Evolutionary conservation across 1,139 yeast genomes (phyloP).

Genomic region (Suhomyces bribrorum): DNA sequence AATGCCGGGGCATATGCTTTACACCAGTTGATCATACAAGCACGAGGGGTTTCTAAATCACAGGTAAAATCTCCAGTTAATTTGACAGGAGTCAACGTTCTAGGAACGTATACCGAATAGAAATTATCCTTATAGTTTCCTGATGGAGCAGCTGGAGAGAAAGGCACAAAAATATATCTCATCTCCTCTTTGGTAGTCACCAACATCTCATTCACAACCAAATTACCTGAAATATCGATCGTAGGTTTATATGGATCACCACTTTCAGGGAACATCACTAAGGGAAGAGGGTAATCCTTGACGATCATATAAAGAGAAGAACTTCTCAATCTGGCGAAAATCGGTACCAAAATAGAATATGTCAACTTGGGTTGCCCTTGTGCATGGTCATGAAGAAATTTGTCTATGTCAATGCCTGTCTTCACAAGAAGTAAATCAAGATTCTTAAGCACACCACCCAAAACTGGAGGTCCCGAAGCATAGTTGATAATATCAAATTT

Average conservation of each 20-base stretch:
- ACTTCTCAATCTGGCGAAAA: slow-evolving; percentile 33
- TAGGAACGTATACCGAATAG: slow-evolving; percentile 41
- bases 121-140: slow-evolving; percentile 31
- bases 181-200: slow-evolving; percentile 41
- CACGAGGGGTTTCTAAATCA: slow-evolving; percentile 35
- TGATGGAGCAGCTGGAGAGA: slow-evolving; percentile 39
- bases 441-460: slow-evolving; percentile 34
- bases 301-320: slow-evolving; percentile 34
- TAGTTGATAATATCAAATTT: slow-evolving; percentile 41
- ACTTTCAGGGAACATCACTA: slow-evolving; percentile 42
- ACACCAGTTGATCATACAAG: slow-evolving; percentile 48
- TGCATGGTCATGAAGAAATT: slow-evolving; percentile 39
- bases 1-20: slow-evolving; percentile 45
- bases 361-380: slow-evolving; percentile 44
- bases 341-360: slow-evolving; percentile 44
- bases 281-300: slow-evolving; percentile 45
- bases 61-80: slow-evolving; percentile 38
- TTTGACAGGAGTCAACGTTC: slow-evolving; percentile 50
- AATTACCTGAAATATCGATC: slow-evolving; percentile 35
- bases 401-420: slow-evolving; percentile 36
- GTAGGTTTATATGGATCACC: slow-evolving; percentile 28
- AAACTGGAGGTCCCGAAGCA: slow-evolving; percentile 37
- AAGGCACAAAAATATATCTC: slow-evolving; percentile 48
- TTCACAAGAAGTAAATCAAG: slow-evolving; percentile 34
- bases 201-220: slow-evolving; percentile 46